Evolutionary conservation across 495 filamentous ascomycete species (phyloP).

Genomic region (Aspergillus homomorphus): DNA sequence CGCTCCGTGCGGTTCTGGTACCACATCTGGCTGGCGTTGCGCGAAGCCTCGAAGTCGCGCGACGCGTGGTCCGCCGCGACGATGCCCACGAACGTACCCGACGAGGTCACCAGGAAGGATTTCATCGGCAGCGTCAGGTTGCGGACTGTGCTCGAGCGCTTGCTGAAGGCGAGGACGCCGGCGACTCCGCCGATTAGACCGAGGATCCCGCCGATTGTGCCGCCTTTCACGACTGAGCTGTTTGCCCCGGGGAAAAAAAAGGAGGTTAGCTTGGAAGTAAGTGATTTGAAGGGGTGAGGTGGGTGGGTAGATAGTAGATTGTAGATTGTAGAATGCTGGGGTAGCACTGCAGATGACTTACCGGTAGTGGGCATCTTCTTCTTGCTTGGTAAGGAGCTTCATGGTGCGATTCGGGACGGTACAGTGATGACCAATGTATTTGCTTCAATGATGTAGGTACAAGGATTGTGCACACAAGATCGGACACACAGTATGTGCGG

Average conservation of each 20-base stretch:
- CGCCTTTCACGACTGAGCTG: constrained; percentile 74
- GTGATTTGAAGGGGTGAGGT: neutral
- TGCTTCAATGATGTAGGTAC: neutral
- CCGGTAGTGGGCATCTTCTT: constrained; percentile 69
- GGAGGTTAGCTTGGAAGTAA: constrained; percentile 7
- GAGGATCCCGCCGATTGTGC: constrained; percentile 61
- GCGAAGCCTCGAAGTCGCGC: constrained; percentile 65
- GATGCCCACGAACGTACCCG: constrained; percentile 81
- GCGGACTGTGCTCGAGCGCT: constrained; percentile 70
- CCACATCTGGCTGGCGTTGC: constrained; percentile 58
- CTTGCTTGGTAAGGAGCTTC: constrained; percentile 94
- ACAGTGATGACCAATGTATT: constrained; percentile 1
- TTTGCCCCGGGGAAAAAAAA: neutral
- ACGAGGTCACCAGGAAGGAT: constrained; percentile 81
- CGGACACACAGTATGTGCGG: neutral
- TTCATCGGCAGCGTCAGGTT: constrained; percentile 83
- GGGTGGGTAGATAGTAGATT: neutral
- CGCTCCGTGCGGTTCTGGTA: constrained; percentile 65
- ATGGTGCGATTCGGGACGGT: constrained; percentile 49
- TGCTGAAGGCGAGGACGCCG: constrained; percentile 59
- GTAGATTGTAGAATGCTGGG: neutral
- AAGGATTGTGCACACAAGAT: neutral
- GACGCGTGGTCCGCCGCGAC: constrained; percentile 79
- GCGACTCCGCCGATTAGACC: constrained; percentile 63
- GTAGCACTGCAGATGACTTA: constrained; percentile 32